These are phyloP conservation scores for Candida tammaniensis DNA, from an alignment of 805 yeast genomes.

Conservation along the genomic window DNA sequence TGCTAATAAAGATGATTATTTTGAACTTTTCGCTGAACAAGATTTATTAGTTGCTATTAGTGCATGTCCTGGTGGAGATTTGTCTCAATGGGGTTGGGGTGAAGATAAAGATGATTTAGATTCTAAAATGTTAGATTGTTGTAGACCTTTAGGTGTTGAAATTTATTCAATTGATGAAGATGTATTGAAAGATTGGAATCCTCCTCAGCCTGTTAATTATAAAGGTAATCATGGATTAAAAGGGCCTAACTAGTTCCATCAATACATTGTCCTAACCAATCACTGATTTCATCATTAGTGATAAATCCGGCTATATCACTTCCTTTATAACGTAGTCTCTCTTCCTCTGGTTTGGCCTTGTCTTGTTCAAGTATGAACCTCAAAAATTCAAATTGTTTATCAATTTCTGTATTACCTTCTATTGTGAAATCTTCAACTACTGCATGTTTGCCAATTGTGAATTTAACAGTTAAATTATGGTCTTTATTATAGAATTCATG, in stretches of 20 bases:
- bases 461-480: slow-evolving; percentile 28
- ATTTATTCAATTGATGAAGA: slow-evolving; percentile 51
- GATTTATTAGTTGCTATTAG: slow-evolving; percentile 62
- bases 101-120: slow-evolving; percentile 47
- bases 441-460: slow-evolving; percentile 48
- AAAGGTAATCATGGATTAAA: slow-evolving; percentile 55
- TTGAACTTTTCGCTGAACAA: slow-evolving; percentile 66
- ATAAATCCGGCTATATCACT: slow-evolving; percentile 44
- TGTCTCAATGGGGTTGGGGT: slow-evolving; percentile 72
- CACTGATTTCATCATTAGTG: slow-evolving; percentile 40
- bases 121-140: slow-evolving; percentile 56
- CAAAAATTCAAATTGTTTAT: slow-evolving; percentile 33
- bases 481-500: slow-evolving; percentile 43
- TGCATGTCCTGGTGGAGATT: slow-evolving; percentile 71
- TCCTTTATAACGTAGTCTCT: slow-evolving; percentile 36
- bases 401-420: slow-evolving; percentile 12
- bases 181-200: slow-evolving; percentile 48
- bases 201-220: slow-evolving; percentile 50
- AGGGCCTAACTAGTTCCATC: slow-evolving; percentile 38
- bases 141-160: slow-evolving; percentile 63
- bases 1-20: slow-evolving; percentile 55
- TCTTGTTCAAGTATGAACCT: slow-evolving; percentile 22
- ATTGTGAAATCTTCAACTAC: slow-evolving; percentile 21
- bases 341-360: slow-evolving; percentile 10
- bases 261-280: slow-evolving; percentile 44